Base-by-base conservation (phyloP, 2,329 filamentous ascomycete species). In the Xylaria sp. region DNA sequence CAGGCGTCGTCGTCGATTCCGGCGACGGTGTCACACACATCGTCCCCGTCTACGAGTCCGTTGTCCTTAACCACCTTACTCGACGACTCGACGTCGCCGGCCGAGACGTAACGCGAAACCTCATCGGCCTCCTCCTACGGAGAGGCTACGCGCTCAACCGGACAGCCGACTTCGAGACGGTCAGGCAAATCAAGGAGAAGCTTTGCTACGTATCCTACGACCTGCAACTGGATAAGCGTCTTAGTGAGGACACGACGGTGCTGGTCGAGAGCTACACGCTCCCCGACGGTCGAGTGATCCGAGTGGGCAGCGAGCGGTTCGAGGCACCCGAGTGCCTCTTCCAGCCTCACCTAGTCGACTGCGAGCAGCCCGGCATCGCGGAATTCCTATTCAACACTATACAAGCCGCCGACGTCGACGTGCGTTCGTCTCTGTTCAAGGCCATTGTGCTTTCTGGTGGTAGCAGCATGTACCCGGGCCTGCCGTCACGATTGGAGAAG, bases 351-450 rank as follows among this genome's bases (percentile, higher is more conserved):
- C 83, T 99, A 39, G 93, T 99, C 44, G 94, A 99, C 71, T 95
- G 94, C 67, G 94, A 99, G 70, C 93, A 97, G 70, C 92, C 92
- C 1, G 94, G 94, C 56, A 94, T 99, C 58, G 93, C 91, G 66
- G 94, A 99, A 71, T 92, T 97, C 74, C 81, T 99, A 38, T 99
- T 99, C 85, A 97, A 99, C 79, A 99, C 93, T 18, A 99, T 99
- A 69, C 94, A 97, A 76, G 80, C 90, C 7, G 92, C 94, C 57
- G 94, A 97, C 66, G 92, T 99, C 50, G 94, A 99, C 71, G 92
- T 99, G 41, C 88, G 94, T 61, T 88, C 89, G 48, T 95, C 91
- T 59, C 81, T 99, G 56, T 99, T 94, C 84, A 97, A 96, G 80
- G 94, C 94, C 11, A 93, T 99, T 67, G 94, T 99, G 56, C 83